A percentile compares a stretch with the other conserved stretches of the same genome.
Evolutionary conservation across 306 rosid genomes (phyloP).

Genomic region (Vigna reflexopilosa): DNA sequence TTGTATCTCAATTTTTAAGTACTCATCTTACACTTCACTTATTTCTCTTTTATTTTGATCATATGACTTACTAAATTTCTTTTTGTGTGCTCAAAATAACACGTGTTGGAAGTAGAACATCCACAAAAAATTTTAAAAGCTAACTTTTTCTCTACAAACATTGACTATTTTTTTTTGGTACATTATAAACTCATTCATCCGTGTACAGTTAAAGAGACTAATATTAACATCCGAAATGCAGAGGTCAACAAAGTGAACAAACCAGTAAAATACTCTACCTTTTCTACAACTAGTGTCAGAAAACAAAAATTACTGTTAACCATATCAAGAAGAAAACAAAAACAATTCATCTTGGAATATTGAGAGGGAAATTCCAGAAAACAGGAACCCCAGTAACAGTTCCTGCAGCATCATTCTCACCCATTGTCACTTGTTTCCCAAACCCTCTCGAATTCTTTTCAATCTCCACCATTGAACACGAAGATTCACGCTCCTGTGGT

Average conservation of each 20-base stretch:
- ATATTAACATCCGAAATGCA: no score
- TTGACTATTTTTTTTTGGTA: background rate
- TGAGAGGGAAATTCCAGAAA: slow-evolving; percentile 33
- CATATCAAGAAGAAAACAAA: background rate
- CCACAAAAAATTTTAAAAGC: background rate
- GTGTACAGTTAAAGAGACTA: no score
- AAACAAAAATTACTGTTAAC: background rate
- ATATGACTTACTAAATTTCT: no score
- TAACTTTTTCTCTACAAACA: background rate
- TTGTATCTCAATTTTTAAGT: no score
- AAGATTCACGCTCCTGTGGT: background rate
- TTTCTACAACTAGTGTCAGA: background rate
- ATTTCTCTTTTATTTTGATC: no score
- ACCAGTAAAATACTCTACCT: background rate
- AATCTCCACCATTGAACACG: background rate
- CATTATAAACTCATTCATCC: no score
- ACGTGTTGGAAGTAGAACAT: no score
- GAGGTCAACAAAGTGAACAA: background rate
- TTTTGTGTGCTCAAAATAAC: no score
- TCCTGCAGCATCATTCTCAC: background rate
- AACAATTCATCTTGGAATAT: background rate
- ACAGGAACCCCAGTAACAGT: slow-evolving; percentile 61
- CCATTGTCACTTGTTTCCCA: background rate
- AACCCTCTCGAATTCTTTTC: background rate
- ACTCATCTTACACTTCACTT: no score